Base-by-base conservation (phyloP, 305 asterid species). In the Solanum hybrid region DNA sequence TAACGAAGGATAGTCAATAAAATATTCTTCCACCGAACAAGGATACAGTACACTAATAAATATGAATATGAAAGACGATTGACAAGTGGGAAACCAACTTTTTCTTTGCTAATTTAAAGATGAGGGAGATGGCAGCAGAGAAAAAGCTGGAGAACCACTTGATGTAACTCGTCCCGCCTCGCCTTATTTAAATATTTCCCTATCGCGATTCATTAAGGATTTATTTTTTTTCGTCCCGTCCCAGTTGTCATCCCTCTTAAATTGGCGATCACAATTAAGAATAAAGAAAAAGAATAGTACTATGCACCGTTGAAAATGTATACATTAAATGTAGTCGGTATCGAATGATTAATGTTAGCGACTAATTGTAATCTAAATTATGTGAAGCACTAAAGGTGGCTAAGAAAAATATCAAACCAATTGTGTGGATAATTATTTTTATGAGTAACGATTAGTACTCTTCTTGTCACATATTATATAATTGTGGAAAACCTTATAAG, bases 1-100 rank as follows among this genome's bases (percentile, higher is more conserved):
- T 0, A 17, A 0, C 2, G 24, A 17, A 51, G 4, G 0, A 17
- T 17, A 56, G 8, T 51, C 66, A 51, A 2, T 51, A 1, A 7
- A 46, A 51, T 51, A 51, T 51, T 51, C n/a, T 51, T 51, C n/a
- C 4, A 51, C 4, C 66, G 2, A 51, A 51, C 66, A 51, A 16
- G 4, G n/a, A 51, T 51, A 51, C 9, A 2, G n/a, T 16, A 51
- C n/a, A 7, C 24, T 56, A 56, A 56, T 56, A 7, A 56, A 56
- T 56, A 56, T 56, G 69, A 56, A 56, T 56, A 56, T 6, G 69
- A 56, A 56, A 56, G 69, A 56, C 1, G 10, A 56, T 17, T 6
- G 69, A 20, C 69, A 56, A 56, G 69, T 56, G 69, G 69, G 69
- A 56, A 7, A 56, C 69, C 69, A 56, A 17, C 24, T 56, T 56